These are phyloP conservation scores for Apophysomyces elegans DNA, from an alignment of 371 early-diverging fungal genomes.

Conservation along the genomic window DNA sequence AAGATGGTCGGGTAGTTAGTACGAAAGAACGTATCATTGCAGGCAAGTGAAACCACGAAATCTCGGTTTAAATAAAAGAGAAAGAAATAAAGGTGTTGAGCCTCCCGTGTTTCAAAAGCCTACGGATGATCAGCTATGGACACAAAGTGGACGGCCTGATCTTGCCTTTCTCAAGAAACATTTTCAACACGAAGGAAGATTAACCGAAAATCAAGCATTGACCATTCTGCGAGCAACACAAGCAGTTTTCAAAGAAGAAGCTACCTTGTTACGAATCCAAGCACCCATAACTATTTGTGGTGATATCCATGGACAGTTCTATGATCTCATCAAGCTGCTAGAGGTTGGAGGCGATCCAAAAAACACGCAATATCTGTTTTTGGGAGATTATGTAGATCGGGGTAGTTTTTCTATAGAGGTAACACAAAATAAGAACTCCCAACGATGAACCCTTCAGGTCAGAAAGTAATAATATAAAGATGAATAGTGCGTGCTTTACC, in stretches of 20 bases:
- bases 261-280: constrained; percentile 81
- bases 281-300: constrained; percentile 96
- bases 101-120: constrained; percentile 55
- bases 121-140: constrained; percentile 53
- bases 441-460: background rate
- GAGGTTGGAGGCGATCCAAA: constrained; percentile 94
- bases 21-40: constrained; percentile 74
- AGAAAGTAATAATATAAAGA: background rate
- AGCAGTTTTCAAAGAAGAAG: constrained; percentile 70
- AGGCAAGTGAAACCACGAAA: constrained; percentile 50
- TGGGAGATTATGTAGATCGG: constrained; percentile 98
- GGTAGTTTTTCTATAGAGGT: constrained; percentile 90
- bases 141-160: constrained; percentile 77
- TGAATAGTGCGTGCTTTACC: constrained; percentile 85
- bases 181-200: constrained; percentile 86
- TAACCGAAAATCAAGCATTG: constrained; percentile 90
- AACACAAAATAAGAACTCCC: constrained; percentile 4
- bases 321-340: constrained; percentile 96
- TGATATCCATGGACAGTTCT: constrained; percentile 99
- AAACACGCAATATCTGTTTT: constrained; percentile 83
- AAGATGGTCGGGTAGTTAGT: constrained; percentile 71
- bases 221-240: constrained; percentile 53
- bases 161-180: constrained; percentile 80
- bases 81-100: constrained; percentile 8
- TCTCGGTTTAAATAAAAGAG: background rate